phyloP scores from a whole-genome alignment of 23 red algal species.

The Gracilariopsis chorda region DNA sequence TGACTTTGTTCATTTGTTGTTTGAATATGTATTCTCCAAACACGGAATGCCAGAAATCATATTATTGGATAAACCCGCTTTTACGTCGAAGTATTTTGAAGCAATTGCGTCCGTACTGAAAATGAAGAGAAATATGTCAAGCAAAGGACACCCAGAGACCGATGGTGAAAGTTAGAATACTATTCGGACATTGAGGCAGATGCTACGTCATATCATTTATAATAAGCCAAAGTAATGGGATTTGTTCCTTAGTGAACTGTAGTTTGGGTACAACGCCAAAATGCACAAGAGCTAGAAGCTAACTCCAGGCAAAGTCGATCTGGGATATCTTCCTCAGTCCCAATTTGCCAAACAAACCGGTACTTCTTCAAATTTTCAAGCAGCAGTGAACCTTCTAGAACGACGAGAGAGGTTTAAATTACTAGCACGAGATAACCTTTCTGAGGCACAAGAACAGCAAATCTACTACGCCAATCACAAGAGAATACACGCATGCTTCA shows the following conservation, averaged over 20 bases:
- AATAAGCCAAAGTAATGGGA: too few species aligned
- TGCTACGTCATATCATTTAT: too few species aligned
- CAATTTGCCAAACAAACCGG: too few species aligned
- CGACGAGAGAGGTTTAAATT: too few species aligned
- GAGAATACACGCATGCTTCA: background rate
- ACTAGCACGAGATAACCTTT: background rate
- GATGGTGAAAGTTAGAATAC: background rate
- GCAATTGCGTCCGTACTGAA: background rate
- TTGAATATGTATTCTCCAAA: background rate
- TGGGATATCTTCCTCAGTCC: too few species aligned
- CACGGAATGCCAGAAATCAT: background rate
- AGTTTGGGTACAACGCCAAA: too few species aligned
- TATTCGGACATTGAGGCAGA: too few species aligned
- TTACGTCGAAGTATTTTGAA: background rate
- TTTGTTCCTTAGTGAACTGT: too few species aligned
- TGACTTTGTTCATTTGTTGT: background rate
- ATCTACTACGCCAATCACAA: background rate
- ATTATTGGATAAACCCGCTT: background rate
- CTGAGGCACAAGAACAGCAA: background rate
- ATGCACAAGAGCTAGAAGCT: too few species aligned
- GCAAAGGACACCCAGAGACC: background rate
- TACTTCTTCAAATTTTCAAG: too few species aligned
- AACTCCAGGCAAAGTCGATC: too few species aligned
- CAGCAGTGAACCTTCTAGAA: too few species aligned
- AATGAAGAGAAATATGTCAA: background rate